phyloP scores from a whole-genome alignment of 2,329 filamentous ascomycete genomes.

The Apiospora phragmitis region DNA sequence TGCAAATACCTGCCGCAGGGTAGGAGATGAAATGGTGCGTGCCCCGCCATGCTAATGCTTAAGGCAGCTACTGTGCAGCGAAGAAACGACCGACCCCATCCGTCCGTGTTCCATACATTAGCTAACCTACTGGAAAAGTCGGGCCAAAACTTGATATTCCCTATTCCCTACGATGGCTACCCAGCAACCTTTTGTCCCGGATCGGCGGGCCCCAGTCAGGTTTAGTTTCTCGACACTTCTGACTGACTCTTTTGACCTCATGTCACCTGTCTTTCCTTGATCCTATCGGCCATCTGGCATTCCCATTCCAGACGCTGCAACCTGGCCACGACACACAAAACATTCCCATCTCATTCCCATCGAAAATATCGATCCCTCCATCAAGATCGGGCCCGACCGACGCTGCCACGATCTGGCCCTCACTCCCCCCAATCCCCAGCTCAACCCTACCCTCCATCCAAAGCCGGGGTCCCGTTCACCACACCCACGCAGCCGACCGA shows the following conservation, averaged over 20 bases:
- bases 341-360: not conserved
- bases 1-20: not conserved
- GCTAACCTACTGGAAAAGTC: not conserved
- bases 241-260: not conserved
- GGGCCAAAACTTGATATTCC: not conserved
- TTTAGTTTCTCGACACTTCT: constrained; percentile 1
- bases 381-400: not conserved
- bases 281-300: not conserved
- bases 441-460: not conserved
- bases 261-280: not conserved
- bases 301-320: not conserved
- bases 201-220: constrained; percentile 1
- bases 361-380: not conserved
- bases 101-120: not conserved
- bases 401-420: not conserved
- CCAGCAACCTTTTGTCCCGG: not conserved
- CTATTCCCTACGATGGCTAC: constrained; percentile 1
- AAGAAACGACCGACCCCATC: constrained; percentile 1
- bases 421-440: not conserved
- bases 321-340: not conserved
- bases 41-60: not conserved
- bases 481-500: not conserved
- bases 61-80: not conserved
- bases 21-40: constrained; percentile 3
- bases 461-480: not conserved